A percentile compares a stretch with the other conserved stretches of the same genome.
Evolutionary conservation across 2,329 filamentous ascomycete species (phyloP).

Genomic region (Fusarium sp.): DNA sequence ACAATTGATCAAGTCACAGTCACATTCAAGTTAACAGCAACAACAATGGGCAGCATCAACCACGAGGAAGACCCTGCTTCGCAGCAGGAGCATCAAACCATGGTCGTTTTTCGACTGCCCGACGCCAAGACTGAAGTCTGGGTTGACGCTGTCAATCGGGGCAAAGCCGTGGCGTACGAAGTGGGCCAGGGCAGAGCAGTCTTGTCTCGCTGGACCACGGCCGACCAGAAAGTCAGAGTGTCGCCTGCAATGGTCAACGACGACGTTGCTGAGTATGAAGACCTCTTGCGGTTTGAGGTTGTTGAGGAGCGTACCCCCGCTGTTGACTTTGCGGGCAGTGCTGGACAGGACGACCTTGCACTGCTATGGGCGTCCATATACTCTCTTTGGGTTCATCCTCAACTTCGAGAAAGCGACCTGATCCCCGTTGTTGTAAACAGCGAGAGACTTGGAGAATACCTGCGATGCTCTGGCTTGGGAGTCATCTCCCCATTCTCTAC

Average conservation of each 20-base stretch:
- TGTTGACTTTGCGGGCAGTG: not conserved
- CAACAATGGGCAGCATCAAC: conserved; percentile 1
- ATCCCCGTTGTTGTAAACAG: conserved; percentile 19
- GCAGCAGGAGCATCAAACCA: not conserved
- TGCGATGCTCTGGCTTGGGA: conserved; percentile 22
- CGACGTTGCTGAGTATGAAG: conserved; percentile 12
- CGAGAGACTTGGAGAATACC: conserved; percentile 20
- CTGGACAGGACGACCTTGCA: conserved; percentile 4
- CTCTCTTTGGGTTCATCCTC: conserved; percentile 29
- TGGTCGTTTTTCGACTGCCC: conserved; percentile 11
- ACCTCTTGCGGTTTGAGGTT: conserved; percentile 14
- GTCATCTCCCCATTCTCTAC: conserved; percentile 21
- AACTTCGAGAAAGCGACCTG: conserved; percentile 23
- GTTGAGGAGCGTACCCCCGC: conserved; percentile 3
- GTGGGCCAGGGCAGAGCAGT: conserved; percentile 9
- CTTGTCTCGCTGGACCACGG: conserved; percentile 20
- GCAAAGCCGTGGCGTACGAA: not conserved
- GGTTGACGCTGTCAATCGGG: conserved; percentile 6
- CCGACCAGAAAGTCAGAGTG: conserved; percentile 6
- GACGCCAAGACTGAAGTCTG: conserved; percentile 26
- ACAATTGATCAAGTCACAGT: too few species aligned
- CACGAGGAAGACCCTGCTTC: not conserved
- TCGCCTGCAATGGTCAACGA: conserved; percentile 34
- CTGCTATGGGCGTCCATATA: conserved; percentile 31
- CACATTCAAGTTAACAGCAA: not conserved